Evolutionary conservation across 176 grass and related monocot genomes (phyloP).

Genomic region (Melocanna baccifera): DNA sequence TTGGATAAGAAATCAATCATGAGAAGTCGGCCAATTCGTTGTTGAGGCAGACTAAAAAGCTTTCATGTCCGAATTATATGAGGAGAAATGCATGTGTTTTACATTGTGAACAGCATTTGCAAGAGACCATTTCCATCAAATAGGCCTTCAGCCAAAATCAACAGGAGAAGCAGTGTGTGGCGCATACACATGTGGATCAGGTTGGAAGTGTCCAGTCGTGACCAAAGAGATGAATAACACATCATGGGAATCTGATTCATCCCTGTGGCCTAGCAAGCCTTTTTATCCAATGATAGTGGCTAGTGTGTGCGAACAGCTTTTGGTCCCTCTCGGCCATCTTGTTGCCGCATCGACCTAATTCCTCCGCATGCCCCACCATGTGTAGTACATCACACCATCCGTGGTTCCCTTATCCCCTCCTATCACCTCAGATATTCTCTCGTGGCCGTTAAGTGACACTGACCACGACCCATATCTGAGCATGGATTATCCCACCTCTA

Average conservation of each 20-base stretch:
- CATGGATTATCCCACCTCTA: not conserved
- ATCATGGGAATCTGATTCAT: constrained; percentile 57
- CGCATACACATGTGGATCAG: constrained; percentile 32
- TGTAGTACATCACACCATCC: constrained; percentile 46
- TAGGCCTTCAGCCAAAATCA: not conserved
- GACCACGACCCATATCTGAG: constrained; percentile 8
- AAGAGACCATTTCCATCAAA: not conserved
- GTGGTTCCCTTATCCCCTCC: constrained; percentile 45
- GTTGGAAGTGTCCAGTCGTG: constrained; percentile 25
- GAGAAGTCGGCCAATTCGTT: not conserved
- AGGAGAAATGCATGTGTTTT: not conserved
- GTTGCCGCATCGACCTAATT: constrained; percentile 79
- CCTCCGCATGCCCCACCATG: constrained; percentile 38
- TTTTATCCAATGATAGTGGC: constrained; percentile 67
- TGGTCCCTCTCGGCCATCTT: constrained; percentile 50
- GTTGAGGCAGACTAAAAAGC: not conserved
- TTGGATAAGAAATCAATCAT: not conserved
- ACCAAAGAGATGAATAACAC: constrained; percentile 34
- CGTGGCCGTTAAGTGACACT: constrained; percentile 13
- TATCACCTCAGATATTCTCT: constrained; percentile 46
- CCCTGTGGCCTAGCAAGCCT: constrained; percentile 29
- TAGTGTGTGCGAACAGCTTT: constrained; percentile 32
- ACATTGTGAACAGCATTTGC: not conserved
- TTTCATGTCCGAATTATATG: not conserved
- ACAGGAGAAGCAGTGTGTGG: not conserved